Evolutionary conservation across 345 rosid genomes (phyloP).

Genomic region (Streptanthus diversifolius): DNA sequence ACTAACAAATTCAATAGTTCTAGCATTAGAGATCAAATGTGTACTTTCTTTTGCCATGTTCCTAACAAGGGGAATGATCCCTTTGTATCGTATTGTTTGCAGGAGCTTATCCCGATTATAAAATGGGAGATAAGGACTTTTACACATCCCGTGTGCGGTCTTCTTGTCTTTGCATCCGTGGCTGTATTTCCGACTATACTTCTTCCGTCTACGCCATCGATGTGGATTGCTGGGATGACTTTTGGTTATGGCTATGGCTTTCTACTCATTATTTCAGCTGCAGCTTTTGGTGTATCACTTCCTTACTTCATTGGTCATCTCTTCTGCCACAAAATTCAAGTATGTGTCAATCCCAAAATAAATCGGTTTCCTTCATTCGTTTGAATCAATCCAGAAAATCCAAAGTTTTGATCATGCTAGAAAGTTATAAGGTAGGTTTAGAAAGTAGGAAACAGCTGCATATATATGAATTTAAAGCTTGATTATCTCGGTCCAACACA

Average conservation of each 20-base stretch:
- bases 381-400: neutral
- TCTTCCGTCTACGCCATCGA: conserved; percentile 87
- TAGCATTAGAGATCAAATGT: neutral
- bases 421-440: neutral
- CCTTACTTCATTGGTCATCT: conserved; percentile 80
- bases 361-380: neutral
- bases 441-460: neutral
- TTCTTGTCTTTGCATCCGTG: conserved; percentile 71
- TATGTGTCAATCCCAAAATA: conserved; percentile 15
- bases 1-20: neutral
- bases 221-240: conserved; percentile 97
- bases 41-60: neutral
- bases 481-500: neutral
- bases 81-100: conserved; percentile 15
- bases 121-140: conserved; percentile 88
- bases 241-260: conserved; percentile 98
- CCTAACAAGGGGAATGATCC: neutral
- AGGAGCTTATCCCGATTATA: conserved; percentile 84
- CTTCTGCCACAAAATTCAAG: conserved; percentile 77
- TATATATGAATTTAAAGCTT: neutral
- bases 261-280: conserved; percentile 63
- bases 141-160: conserved; percentile 68
- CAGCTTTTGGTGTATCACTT: conserved; percentile 69
- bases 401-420: neutral
- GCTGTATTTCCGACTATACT: conserved; percentile 78